phyloP scores from a whole-genome alignment of 139 green algal genomes.

The Ettlia oleoabundans region DNA sequence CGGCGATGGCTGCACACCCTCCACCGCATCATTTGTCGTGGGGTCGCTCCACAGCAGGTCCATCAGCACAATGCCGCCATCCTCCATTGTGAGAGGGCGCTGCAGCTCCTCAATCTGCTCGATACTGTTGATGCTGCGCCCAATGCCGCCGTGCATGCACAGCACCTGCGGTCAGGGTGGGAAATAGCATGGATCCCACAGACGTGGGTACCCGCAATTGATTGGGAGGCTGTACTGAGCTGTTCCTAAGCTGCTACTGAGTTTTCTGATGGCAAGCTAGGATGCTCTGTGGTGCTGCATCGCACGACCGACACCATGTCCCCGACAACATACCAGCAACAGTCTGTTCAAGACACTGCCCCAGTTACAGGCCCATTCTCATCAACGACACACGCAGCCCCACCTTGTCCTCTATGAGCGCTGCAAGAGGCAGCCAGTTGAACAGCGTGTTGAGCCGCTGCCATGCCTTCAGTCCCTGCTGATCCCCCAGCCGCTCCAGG shows the following conservation, averaged over 20 bases:
- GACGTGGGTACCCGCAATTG: too few relatives aligned
- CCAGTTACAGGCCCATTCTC: too few relatives aligned
- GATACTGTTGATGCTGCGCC: constrained; percentile 86
- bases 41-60: constrained; percentile 98
- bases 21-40: constrained; percentile 95
- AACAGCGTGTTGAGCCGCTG: constrained; percentile 97
- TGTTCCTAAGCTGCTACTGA: too few relatives aligned
- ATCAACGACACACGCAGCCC: background rate
- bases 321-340: background rate
- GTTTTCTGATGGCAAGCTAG: too few relatives aligned
- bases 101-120: constrained; percentile 92
- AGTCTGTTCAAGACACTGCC: too few relatives aligned
- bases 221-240: too few relatives aligned
- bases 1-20: constrained; percentile 93
- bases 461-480: constrained; percentile 88
- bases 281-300: background rate
- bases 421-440: constrained; percentile 98
- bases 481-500: constrained; percentile 92
- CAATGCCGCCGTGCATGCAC: constrained; percentile 97
- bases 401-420: constrained; percentile 94
- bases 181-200: too few relatives aligned
- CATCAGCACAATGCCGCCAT: constrained; percentile 93
- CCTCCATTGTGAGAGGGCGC: constrained; percentile 96
- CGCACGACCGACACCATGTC: too few relatives aligned
- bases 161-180: constrained; percentile 44